A percentile compares a stretch with the other conserved stretches of the same genome.
Evolutionary conservation across 495 filamentous ascomycete species (phyloP).

Genomic region (Geopyxis carbonaria): DNA sequence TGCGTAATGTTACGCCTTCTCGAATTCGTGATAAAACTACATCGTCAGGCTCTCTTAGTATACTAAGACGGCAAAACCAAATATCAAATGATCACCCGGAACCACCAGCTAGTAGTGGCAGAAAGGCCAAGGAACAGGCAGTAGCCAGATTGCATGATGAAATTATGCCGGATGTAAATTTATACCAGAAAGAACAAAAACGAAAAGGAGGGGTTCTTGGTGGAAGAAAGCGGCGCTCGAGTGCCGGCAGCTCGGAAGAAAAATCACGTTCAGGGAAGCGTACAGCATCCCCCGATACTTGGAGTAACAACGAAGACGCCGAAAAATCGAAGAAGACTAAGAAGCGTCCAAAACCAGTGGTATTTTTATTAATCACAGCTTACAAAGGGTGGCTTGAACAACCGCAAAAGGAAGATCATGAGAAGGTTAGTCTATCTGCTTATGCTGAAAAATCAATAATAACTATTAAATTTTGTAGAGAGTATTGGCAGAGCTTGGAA

Average conservation of each 20-base stretch:
- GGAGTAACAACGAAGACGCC: slow-evolving; percentile 7
- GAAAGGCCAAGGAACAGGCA: slow-evolving; percentile 75
- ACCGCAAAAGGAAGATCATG: slow-evolving; percentile 51
- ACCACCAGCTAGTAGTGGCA: slow-evolving; percentile 35
- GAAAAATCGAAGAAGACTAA: slow-evolving; percentile 13
- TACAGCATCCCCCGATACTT: slow-evolving; percentile 29
- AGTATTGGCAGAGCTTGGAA: slow-evolving; percentile 67
- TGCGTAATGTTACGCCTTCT: too few relatives aligned
- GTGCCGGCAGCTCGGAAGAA: slow-evolving; percentile 27
- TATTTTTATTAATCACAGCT: slow-evolving; percentile 21
- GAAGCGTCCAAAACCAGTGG: slow-evolving; percentile 18
- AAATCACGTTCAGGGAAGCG: slow-evolving; percentile 28
- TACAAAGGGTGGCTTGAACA: slow-evolving; percentile 28
- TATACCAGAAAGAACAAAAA: slow-evolving; percentile 90
- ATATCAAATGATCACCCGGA: neutral
- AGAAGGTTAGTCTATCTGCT: slow-evolving; percentile 45
- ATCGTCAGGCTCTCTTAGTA: too few relatives aligned
- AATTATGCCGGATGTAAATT: slow-evolving; percentile 56
- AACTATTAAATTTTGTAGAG: slow-evolving; percentile 36
- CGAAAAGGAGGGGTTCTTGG: slow-evolving; percentile 67
- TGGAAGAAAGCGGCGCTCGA: slow-evolving; percentile 37
- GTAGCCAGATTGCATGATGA: slow-evolving; percentile 54
- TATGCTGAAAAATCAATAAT: neutral
- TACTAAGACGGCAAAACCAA: neutral
- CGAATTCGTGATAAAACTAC: too few relatives aligned